Evolutionary conservation across 2,329 filamentous ascomycete genomes (phyloP), one percentile per base, ranked within the genome.

Genomic region (Bisporella sp.): DNA sequence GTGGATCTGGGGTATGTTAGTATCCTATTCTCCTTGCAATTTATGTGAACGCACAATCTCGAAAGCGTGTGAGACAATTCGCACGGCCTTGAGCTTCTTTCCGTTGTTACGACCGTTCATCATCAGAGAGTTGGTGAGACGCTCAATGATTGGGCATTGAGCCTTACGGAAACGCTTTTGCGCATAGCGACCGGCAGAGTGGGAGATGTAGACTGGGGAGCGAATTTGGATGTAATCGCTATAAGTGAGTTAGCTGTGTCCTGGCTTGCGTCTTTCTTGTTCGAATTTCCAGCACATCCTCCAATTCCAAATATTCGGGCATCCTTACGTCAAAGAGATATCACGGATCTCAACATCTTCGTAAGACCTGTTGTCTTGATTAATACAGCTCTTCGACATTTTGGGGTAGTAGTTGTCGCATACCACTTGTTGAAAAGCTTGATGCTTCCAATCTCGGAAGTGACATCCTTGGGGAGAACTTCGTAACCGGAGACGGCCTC

Each of bases 21-120:
- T 46, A 11, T 13, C 4, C 31, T 11, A 12, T 29, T 13, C 9
- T 39, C 31, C 12, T 4, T 8, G 31, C n/a, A 33, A 21, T 46
- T 4, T 46, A 28, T 50, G 28, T 31, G 46, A 60, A 87, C 89
- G 75, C 86, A 96, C 92, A 74, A 99, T 99, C 83, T 99, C 95
- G 78, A 99, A 99, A 68, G 92, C 77, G 82, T 99, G 93, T 66
- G 91, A 91, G 69, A 99, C 91, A 67, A 99, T 99, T 78, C 93
- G 90, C 75, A 97, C 92, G 72, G 93, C 95, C 91, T 95, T 96
- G 72, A 97, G 85, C 89, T 99, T 99, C 88, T 99, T 99, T 78
- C 93, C 93, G 88, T 96, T 99, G 89, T 99, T 99, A 79, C 93
- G 93, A 77, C 93, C 93, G 86, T 99, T 96, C 92, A 97, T 97